A percentile compares a stretch with the other conserved stretches of the same genome.
Conservation (phyloP, 2,329 filamentous ascomycete genomes). For the Colletotrichum sp. region DNA sequence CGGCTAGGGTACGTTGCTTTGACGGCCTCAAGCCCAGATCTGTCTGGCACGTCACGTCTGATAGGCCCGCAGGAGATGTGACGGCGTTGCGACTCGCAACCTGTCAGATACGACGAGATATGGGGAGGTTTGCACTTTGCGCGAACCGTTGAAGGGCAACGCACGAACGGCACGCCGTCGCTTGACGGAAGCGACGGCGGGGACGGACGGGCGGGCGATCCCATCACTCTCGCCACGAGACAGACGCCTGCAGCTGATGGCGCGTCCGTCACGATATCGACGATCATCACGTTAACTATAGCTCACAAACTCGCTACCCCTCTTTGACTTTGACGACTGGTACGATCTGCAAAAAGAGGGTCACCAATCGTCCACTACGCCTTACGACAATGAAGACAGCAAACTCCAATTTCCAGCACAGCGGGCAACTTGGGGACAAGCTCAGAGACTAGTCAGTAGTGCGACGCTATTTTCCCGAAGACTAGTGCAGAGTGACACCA, state of each 20-base stretch:
- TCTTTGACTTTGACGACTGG: background rate
- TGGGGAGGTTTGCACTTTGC: background rate
- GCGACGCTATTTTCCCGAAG: slow-evolving; percentile 19
- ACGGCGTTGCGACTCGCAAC: background rate
- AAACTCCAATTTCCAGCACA: background rate
- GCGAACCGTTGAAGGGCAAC: background rate
- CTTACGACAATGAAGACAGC: background rate
- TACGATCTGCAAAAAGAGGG: background rate
- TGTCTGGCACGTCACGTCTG: background rate
- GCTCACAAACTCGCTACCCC: background rate
- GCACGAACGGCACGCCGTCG: background rate
- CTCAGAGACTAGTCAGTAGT: slow-evolving; percentile 15
- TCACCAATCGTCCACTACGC: background rate
- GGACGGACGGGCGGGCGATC: background rate
- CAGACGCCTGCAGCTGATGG: background rate
- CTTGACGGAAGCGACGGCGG: background rate
- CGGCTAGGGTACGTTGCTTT: slow-evolving; percentile 5
- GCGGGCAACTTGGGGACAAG: slow-evolving; percentile 6
- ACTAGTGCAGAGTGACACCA: background rate
- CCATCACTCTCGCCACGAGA: background rate
- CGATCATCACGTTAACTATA: background rate
- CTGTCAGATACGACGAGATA: background rate
- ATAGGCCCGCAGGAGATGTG: background rate
- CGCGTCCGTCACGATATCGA: background rate
- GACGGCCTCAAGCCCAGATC: background rate